These are phyloP conservation scores for Hordeum pubiflorum DNA, from an alignment of 202 grass and related monocot genomes.

Conservation along the genomic window DNA sequence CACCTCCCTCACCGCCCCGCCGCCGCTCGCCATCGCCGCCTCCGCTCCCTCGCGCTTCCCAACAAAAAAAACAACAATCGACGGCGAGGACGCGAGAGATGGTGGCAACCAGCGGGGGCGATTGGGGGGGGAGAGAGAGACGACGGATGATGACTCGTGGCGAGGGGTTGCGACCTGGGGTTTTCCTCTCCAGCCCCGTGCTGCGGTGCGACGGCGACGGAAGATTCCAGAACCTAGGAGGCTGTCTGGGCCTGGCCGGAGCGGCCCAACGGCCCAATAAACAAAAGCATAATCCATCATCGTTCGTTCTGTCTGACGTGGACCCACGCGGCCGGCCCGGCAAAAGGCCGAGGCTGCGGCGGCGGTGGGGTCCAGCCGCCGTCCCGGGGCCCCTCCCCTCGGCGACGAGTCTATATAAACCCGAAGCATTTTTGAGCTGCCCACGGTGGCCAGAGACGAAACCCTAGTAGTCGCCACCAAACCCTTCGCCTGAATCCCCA, in stretches of 20 bases:
- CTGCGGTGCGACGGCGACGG: conserved; percentile 21
- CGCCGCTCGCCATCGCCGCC: conserved; percentile 46
- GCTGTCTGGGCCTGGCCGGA: neutral
- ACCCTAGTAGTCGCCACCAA: conserved; percentile 27
- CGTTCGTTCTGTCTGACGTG: neutral
- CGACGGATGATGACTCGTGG: neutral
- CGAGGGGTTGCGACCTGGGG: conserved; percentile 23
- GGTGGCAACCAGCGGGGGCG: neutral
- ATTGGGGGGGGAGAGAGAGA: neutral
- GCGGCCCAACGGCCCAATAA: neutral
- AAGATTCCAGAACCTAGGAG: conserved; percentile 43
- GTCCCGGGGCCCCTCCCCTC: neutral
- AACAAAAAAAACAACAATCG: neutral
- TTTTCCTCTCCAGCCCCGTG: conserved; percentile 23
- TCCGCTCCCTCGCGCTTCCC: neutral
- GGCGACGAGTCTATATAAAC: conserved; percentile 31
- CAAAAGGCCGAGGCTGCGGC: conserved; percentile 1
- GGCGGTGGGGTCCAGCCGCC: conserved; percentile 25
- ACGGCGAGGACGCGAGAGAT: neutral
- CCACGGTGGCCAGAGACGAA: neutral
- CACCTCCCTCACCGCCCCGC: conserved; percentile 63
- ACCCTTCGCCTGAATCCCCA: neutral
- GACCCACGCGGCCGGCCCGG: neutral
- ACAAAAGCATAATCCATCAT: too few relatives aligned
- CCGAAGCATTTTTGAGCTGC: neutral